Conservation (phyloP, 495 filamentous ascomycete genomes). For the Talaromyces ruber region DNA sequence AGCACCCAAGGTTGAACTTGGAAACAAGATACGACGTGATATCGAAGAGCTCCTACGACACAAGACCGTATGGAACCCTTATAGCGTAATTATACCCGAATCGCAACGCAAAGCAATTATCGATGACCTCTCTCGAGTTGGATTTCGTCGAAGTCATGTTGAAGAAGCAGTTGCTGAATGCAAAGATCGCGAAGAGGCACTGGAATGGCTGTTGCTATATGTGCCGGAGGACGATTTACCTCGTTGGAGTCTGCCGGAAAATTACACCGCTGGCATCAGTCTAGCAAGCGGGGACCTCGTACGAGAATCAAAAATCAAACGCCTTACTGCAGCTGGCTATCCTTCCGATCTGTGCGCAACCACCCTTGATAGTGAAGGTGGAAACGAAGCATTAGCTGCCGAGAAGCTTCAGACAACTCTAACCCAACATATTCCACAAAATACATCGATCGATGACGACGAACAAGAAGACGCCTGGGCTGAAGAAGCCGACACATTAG, state of each 20-base stretch:
- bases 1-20: conserved; percentile 89
- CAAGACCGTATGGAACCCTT: conserved; percentile 79
- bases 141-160: conserved; percentile 79
- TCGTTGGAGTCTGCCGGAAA: conserved; percentile 79
- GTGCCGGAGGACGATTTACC: conserved; percentile 95
- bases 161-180: conserved; percentile 82
- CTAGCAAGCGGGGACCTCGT: conserved; percentile 72
- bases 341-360: conserved; percentile 72
- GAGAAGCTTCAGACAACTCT: conserved; percentile 68
- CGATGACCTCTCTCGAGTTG: conserved; percentile 64
- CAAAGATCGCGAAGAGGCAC: conserved; percentile 84
- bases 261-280: conserved; percentile 78
- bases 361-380: conserved; percentile 53
- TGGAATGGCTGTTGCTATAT: conserved; percentile 91
- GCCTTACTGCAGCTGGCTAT: conserved; percentile 77
- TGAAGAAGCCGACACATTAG: conserved; percentile 72
- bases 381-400: conserved; percentile 73
- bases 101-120: conserved; percentile 51
- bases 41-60: conserved; percentile 71
- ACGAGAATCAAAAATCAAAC: conserved; percentile 68
- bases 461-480: conserved; percentile 52
- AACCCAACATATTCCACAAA: conserved; percentile 13
- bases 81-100: conserved; percentile 53
- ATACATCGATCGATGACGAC: conserved; percentile 9
- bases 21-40: conserved; percentile 60